Conservation (phyloP, 1,284 basidiomycete genomes). For the Melampsora americana region DNA sequence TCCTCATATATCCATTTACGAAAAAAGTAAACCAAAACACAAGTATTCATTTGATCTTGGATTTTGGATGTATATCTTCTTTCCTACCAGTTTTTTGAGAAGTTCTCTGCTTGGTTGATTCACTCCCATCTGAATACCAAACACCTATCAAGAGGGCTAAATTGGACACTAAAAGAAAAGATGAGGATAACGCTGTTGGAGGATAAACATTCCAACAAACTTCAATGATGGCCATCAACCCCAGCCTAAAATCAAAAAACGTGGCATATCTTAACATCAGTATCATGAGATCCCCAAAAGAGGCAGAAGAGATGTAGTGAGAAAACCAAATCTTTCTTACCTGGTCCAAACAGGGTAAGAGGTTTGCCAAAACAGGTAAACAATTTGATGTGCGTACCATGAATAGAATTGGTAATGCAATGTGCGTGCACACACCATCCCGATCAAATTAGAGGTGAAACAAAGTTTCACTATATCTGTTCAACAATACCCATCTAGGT, state of each 20-base stretch:
- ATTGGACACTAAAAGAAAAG: constrained; percentile 64
- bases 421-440: constrained; percentile 87
- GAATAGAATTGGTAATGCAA: constrained; percentile 98
- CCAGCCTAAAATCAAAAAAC: constrained; percentile 59
- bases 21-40: too few relatives aligned
- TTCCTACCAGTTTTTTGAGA: too few relatives aligned
- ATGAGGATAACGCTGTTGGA: constrained; percentile 70
- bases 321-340: constrained; percentile 57
- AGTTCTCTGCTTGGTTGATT: too few relatives aligned
- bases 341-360: constrained; percentile 63
- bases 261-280: constrained; percentile 20
- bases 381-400: constrained; percentile 94
- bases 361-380: constrained; percentile 75
- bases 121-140: constrained; percentile 7
- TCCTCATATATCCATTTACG: too few relatives aligned
- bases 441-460: constrained; percentile 87
- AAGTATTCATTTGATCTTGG: too few relatives aligned
- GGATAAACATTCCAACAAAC: constrained; percentile 85
- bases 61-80: too few relatives aligned
- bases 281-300: constrained; percentile 16
- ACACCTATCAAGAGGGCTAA: constrained; percentile 62
- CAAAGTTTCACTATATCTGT: constrained; percentile 75
- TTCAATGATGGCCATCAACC: constrained; percentile 66
- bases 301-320: not conserved
- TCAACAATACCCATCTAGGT: not conserved